Base-by-base conservation (phyloP, 139 green algal genomes). In the Coccomyxa sp. region DNA sequence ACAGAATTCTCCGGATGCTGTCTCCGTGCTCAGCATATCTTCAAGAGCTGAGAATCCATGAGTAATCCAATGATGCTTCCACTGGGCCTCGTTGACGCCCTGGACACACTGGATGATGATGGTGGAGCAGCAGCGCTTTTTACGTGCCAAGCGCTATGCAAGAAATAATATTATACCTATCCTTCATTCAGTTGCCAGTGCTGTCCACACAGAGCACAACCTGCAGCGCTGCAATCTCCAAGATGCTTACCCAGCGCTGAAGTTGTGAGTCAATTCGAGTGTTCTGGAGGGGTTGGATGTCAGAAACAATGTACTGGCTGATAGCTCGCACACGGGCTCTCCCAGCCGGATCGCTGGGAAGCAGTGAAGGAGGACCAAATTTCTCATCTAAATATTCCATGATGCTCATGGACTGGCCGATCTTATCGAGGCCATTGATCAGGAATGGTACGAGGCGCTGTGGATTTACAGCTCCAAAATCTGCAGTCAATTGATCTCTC, bases 251-350 rank as follows among this genome's bases (percentile, higher is more conserved):
- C 76, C 25, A 17, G 14, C 59, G 58, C 17, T 31, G 21, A 31
- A 80, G 27, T 21, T 80, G 16, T 27, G 14, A 16, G 31, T 80
- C 76, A 16, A 80, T 17, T 80, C 76, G 13, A 21, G 76, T 80
- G 31, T 80, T 80, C 76, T 80, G 76, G 16, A 80, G 76, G 17
- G 76, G 76, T 25, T 80, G 76, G 16, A 80, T 80, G 17, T 80
- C 76, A 25, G 31, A 27, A 38, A 80, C 76, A n/a, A 80, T 32
- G 59, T 32, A 80, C 14, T 59, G 31, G 30, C 30, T 32, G 1
- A 80, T 59, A 27, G 76, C 30, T 32, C 76, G 76, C 4, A 60
- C 32, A 25, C 76, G 17, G 25, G 76, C 76, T 16, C 76, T 18
- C 4, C 30, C 76, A 32, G 15, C 4, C n/a, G 31, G 17, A 60